Evolutionary conservation across 768 basidiomycete species (phyloP).

Genomic region (Trametes maxima): DNA sequence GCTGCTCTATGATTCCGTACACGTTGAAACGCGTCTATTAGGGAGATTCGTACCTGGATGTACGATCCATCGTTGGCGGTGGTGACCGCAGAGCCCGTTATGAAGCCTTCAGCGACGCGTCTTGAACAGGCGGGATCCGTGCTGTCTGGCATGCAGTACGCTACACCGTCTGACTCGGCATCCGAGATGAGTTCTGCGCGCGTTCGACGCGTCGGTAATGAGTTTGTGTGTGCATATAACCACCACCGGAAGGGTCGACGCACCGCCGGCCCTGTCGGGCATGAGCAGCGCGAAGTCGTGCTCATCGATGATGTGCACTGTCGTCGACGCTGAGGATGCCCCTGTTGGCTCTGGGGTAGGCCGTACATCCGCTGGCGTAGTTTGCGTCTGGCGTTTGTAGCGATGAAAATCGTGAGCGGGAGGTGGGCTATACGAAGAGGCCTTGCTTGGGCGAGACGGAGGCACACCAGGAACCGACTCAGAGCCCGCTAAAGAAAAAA

Average conservation of each 20-base stretch:
- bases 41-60: slow-evolving; percentile 36
- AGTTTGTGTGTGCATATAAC: neutral
- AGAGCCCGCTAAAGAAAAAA: no score
- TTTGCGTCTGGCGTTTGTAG: slow-evolving; percentile 12
- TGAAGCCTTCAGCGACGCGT: slow-evolving; percentile 38
- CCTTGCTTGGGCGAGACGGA: neutral
- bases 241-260: neutral
- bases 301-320: slow-evolving; percentile 36
- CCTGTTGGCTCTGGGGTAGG: slow-evolving; percentile 48
- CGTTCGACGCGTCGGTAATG: neutral
- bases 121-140: slow-evolving; percentile 32
- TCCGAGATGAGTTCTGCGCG: slow-evolving; percentile 41
- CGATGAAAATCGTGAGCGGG: neutral
- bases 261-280: slow-evolving; percentile 37
- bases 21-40: neutral
- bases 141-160: slow-evolving; percentile 39
- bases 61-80: slow-evolving; percentile 41
- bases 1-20: neutral
- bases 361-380: slow-evolving; percentile 21
- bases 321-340: slow-evolving; percentile 35
- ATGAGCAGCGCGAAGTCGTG: slow-evolving; percentile 41
- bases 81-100: slow-evolving; percentile 39
- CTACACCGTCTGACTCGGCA: slow-evolving; percentile 39
- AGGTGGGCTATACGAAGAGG: neutral
- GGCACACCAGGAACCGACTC: no score